Conservation (phyloP, 495 filamentous ascomycete genomes). For the Aspergillus saccharolyticus region DNA sequence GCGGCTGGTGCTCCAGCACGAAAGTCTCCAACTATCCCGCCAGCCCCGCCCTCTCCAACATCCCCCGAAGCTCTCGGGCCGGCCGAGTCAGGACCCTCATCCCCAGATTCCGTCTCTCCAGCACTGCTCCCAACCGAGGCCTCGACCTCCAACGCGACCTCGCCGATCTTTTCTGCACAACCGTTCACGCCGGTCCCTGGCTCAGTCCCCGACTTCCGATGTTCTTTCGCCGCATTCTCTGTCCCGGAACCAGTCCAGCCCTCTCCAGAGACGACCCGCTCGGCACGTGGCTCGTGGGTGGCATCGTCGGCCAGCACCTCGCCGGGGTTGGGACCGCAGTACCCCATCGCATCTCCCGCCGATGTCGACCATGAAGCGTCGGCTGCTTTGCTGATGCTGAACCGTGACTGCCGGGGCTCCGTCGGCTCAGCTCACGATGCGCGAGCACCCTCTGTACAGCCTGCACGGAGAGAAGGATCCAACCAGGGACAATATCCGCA, state of each 20-base stretch:
- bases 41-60: constrained; percentile 32
- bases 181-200: constrained; percentile 30
- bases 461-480: constrained; percentile 1
- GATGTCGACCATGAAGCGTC: constrained; percentile 73
- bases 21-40: constrained; percentile 16
- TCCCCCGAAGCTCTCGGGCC: constrained; percentile 33
- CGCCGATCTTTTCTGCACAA: constrained; percentile 31
- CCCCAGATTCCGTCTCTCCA: constrained; percentile 35
- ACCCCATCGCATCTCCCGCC: constrained; percentile 23
- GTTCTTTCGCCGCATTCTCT: constrained; percentile 40
- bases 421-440: constrained; percentile 31
- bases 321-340: constrained; percentile 28
- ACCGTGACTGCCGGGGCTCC: constrained; percentile 55
- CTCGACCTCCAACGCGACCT: constrained; percentile 25
- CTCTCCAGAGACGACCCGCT: constrained; percentile 22
- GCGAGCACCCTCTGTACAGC: constrained; percentile 12
- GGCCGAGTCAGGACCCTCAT: constrained; percentile 17
- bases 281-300: constrained; percentile 14
- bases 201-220: constrained; percentile 24
- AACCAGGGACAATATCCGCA: constrained; percentile 15
- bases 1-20: constrained; percentile 29
- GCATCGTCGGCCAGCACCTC: constrained; percentile 29
- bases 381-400: constrained; percentile 74
- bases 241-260: constrained; percentile 32
- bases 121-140: constrained; percentile 23